phyloP scores from a whole-genome alignment of 2,329 filamentous ascomycete genomes.

The Fusarium sp. region DNA sequence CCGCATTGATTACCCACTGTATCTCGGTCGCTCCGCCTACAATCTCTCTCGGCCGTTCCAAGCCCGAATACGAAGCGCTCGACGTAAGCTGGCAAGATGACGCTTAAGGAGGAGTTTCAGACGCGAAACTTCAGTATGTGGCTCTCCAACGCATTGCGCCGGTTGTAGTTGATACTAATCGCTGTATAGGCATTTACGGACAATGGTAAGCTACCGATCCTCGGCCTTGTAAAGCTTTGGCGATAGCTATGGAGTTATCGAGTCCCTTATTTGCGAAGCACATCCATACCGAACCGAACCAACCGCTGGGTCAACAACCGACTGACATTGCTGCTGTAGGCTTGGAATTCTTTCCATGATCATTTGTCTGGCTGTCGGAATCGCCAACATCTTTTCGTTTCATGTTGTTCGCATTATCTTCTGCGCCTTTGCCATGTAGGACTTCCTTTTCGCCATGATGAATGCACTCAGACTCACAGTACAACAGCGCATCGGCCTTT shows the following conservation, averaged over 20 bases:
- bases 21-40: slow-evolving; percentile 11
- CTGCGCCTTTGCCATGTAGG: slow-evolving; percentile 64
- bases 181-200: slow-evolving; percentile 71
- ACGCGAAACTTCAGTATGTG: slow-evolving; percentile 78
- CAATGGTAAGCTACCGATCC: slow-evolving; percentile 69
- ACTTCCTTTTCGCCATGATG: slow-evolving; percentile 17
- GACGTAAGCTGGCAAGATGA: slow-evolving; percentile 63
- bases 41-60: slow-evolving; percentile 18
- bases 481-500: slow-evolving; percentile 70
- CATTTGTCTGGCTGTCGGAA: slow-evolving; percentile 73
- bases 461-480: slow-evolving; percentile 8
- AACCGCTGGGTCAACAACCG: slow-evolving; percentile 6
- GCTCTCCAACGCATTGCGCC: slow-evolving; percentile 12
- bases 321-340: slow-evolving; percentile 54
- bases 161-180: slow-evolving; percentile 46
- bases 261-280: slow-evolving; percentile 10
- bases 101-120: slow-evolving; percentile 75
- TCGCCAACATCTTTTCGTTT: slow-evolving; percentile 71
- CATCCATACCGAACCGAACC: slow-evolving; percentile 14
- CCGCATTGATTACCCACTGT: slow-evolving; percentile 14
- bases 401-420: slow-evolving; percentile 60
- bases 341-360: slow-evolving; percentile 76
- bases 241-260: slow-evolving; percentile 18
- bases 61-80: slow-evolving; percentile 35
- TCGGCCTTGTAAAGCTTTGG: slow-evolving; percentile 12